Evolutionary conservation across 805 yeast genomes (phyloP), one percentile per base, ranked within the genome.

Genomic region (Candida nemodendra): DNA sequence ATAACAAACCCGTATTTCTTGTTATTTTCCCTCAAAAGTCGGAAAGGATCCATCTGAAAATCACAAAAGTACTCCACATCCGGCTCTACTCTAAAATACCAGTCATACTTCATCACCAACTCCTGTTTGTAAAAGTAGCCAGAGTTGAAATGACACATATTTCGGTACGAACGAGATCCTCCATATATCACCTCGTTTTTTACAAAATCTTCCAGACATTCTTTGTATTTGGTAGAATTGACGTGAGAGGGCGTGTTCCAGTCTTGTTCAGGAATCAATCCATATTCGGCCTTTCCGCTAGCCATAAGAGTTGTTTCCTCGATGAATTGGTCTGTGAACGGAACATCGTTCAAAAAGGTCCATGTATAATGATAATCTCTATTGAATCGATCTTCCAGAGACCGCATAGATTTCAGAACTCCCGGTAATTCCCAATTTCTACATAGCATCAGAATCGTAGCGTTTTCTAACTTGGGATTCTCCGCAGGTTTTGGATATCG

Each of bases 71-170:
- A 84, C 54, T 85, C 80, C 34, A 90, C 89, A 47, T 81, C 88
- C 0, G 99, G 99, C 61, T 91, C 99, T 9, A 91, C 96, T 47
- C 99, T 74, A 79, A 95, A 90, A 65, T 91, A 91, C 71, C 82
- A 93, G 44, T 88, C 91, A 65, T 85, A 93, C 23, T 81, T 70
- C 30, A 68, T 60, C 50, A 90, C 64, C 30, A 88, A 57, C 39
- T 79, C 78, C 55, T 89, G 95, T 56, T 84, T 76, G 67, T 78
- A 91, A 65, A 93, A 93, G 59, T 72, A 85, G 0, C 98, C 97
- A 2, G 95, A 83, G 57, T 93, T 91, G 67, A 84, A 91, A 26
- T 96, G 74, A 62, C 98, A 93, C 98, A 93, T 93, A 61, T 91
- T 90, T 57, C 97, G 76, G 55, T 84, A 84, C 1, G 87, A 78